Base-by-base conservation (phyloP, 257 asterid genomes). In the Verbascum thapsus region DNA sequence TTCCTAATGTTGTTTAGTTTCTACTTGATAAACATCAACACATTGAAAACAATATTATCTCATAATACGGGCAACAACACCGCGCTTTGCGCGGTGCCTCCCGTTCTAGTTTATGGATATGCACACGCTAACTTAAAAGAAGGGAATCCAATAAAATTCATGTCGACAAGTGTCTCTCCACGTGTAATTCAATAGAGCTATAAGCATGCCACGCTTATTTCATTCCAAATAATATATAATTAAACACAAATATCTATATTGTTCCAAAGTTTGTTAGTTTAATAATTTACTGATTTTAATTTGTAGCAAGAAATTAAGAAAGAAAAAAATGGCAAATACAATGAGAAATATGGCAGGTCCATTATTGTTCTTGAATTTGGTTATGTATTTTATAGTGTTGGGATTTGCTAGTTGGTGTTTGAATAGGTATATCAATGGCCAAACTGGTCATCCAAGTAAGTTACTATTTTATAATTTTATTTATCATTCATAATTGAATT, bases 341-440 rank as follows among this genome's bases (percentile, higher is more conserved):
- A 90, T 84, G 13, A 78, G 92, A 49, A 83, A 10, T 26, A 10
- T 91, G 68, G 95, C 95, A 61, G 95, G 85, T 19, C 98, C 96
- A 8, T 72, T 91, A 77, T 75, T 86, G 78, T 83, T 86, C 50
- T 72, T 88, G 30, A 91, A 91, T 72, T 62, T 91, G 70, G 37
- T 83, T n/a, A 86, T 91, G 98, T 91, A 86, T 64, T 49, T 79
- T 0, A 71, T 91, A 37, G 86, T 80, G 3, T 69, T 91, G 52
- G 95, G 96, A 1, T 91, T 91, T 54, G 80, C 96, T 3, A 91
- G 98, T 53, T 91, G 98, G 98, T 84, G 95, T 39, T 77, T 91
- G 7, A 85, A 88, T 53, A 70, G 61, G 73, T 70, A 78, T 63
- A 91, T 91, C 80, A 81, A 91, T 69, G 98, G 96, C 58, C 88